A percentile compares a stretch with the other conserved stretches of the same genome.
phyloP scores from a whole-genome alignment of 1,284 basidiomycete species.

The Pseudozyma thailandica region DNA sequence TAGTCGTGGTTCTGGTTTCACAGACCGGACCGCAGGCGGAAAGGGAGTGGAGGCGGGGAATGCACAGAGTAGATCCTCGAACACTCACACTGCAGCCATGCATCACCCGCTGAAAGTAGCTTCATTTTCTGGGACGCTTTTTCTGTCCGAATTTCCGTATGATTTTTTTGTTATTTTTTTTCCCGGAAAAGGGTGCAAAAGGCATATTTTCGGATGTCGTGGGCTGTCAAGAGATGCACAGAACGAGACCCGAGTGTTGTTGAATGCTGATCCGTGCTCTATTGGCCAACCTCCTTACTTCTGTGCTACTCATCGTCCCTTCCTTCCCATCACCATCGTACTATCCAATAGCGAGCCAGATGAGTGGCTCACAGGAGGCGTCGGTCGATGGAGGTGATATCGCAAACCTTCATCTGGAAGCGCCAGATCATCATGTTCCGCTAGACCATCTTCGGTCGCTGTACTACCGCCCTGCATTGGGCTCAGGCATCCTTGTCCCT shows the following conservation, averaged over 20 bases:
- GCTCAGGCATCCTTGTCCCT: constrained; percentile 39
- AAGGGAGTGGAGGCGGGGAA: constrained; percentile 4
- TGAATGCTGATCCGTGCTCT: not conserved
- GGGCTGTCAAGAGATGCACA: no score
- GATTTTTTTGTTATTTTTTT: no score
- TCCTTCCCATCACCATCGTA: not conserved
- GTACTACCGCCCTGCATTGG: constrained; percentile 44
- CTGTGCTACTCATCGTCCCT: no score
- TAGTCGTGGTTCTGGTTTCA: no score
- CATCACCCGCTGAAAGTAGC: no score
- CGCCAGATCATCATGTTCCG: constrained; percentile 37
- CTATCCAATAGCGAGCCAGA: not conserved
- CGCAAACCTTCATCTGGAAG: constrained; percentile 16
- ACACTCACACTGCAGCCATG: no score
- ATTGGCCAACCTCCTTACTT: not conserved
- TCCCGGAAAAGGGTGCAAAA: no score
- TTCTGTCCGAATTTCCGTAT: no score
- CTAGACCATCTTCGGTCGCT: constrained; percentile 43
- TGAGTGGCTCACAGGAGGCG: not conserved
- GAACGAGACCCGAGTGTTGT: not conserved
- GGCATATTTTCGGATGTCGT: no score
- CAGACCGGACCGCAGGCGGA: no score
- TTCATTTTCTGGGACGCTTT: no score
- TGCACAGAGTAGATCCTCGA: no score
- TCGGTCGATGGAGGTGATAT: constrained; percentile 13